These are phyloP conservation scores for Fraxinus floribunda DNA, from an alignment of 305 asterid species.

Conservation along the genomic window DNA sequence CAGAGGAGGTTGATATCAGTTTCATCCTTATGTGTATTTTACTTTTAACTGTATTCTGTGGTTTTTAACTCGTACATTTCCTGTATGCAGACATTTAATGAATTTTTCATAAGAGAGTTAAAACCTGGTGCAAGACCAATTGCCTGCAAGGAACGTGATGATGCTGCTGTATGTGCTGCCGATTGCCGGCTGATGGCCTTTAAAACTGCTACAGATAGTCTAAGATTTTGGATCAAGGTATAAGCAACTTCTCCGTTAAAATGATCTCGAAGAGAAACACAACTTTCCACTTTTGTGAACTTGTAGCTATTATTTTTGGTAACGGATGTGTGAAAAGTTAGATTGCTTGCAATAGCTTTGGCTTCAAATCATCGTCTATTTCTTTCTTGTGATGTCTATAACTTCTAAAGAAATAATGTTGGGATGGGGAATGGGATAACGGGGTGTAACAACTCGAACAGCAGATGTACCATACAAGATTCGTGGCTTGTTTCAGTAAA, in stretches of 20 bases:
- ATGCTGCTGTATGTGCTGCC: constrained; percentile 89
- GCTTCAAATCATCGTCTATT: not conserved
- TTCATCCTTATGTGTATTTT: not conserved
- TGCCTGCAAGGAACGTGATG: constrained; percentile 53
- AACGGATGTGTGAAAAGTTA: not conserved
- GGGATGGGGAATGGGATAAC: not conserved
- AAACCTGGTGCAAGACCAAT: constrained; percentile 80
- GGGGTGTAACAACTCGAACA: not conserved
- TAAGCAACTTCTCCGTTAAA: constrained; percentile 15
- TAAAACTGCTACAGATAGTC: constrained; percentile 60
- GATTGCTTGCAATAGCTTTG: not conserved
- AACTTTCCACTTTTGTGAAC: not conserved
- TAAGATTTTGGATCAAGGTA: constrained; percentile 97
- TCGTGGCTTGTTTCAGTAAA: not conserved
- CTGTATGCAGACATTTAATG: constrained; percentile 78
- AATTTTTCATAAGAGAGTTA: constrained; percentile 85
- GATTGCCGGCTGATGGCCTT: constrained; percentile 91
- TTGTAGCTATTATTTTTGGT: not conserved
- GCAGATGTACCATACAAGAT: not conserved
- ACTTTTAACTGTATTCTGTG: not conserved
- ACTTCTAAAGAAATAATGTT: not conserved
- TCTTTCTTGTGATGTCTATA: not conserved
- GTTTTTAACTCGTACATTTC: constrained; percentile 1
- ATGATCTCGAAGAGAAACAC: not conserved
- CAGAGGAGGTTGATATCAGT: not conserved